Percentiles rank a stretch among this genome's conserved stretches.
Conservation (phyloP, 345 rosid genomes). For the Moringa oleifera region DNA sequence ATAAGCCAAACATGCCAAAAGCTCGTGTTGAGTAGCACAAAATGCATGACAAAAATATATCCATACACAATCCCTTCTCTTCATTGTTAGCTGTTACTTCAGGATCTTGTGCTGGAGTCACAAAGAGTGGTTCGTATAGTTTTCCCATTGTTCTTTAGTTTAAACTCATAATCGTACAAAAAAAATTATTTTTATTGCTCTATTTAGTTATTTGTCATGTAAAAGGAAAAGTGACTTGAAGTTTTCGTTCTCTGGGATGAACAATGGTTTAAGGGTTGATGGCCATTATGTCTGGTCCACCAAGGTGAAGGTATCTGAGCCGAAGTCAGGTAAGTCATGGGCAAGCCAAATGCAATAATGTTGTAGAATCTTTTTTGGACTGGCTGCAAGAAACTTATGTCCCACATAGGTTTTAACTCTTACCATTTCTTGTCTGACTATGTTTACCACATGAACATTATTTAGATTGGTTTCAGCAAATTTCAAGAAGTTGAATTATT, state of each 20-base stretch:
- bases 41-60: neutral
- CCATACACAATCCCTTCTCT: conserved; percentile 1
- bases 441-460: neutral
- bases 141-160: conserved; percentile 22
- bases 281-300: conserved; percentile 10
- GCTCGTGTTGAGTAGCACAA: conserved; percentile 8
- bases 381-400: neutral
- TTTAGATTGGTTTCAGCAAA: neutral
- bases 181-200: conserved; percentile 4
- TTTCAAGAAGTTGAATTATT: neutral
- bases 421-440: neutral
- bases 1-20: conserved; percentile 10
- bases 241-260: conserved; percentile 18
- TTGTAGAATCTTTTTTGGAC: conserved; percentile 22
- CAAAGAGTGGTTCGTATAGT: neutral
- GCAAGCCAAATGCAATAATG: conserved; percentile 24
- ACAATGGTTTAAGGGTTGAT: conserved; percentile 14
- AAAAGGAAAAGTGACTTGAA: conserved; percentile 16
- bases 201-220: conserved; percentile 4
- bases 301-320: conserved; percentile 20
- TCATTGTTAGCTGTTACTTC: conserved; percentile 8
- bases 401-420: neutral
- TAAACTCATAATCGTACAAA: neutral
- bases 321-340: conserved; percentile 20
- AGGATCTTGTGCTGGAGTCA: conserved; percentile 6